Base-by-base conservation (phyloP, 108 stramenopile genomes). In the Seminavis robusta region DNA sequence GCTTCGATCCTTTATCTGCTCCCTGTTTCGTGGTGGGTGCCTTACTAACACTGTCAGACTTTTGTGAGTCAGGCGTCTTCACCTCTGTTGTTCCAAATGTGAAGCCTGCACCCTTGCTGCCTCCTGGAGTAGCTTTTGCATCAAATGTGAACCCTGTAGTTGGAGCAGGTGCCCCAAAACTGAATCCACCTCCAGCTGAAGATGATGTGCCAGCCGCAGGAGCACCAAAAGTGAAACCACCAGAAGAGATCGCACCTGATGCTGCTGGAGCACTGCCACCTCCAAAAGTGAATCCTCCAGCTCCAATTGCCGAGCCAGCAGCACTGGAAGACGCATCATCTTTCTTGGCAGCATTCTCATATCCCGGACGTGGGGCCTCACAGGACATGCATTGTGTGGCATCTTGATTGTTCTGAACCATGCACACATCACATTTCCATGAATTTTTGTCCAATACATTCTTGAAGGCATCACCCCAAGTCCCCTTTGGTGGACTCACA, bases 391-490 rank as follows among this genome's bases (percentile, higher is more conserved):
- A 95, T 52, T 67, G 65, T 24, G 52, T 64, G 23, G 10, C 53
- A 19, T 52, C 68, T 17, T 61, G 66, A 0, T 52, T 45, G 74
- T 93, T 95, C 9, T 54, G 77, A 15, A 92, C 84, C 50, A 84
- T 78, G 58, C 94, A 93, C 16, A 73, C 56, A 6, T 69, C 74
- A 62, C 94, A 95, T 62, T 92, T 95, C 94, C 94, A 95, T 17
- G 72, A 79, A 29, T 76, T 80, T 42, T 77, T 67, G 43, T 84
- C 77, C 17, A 71, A n/a, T n/a, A n/a, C 60, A 24, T 60, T 32
- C 38, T 68, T 47, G 11, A 64, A 70, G 1, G 44, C 24, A 44
- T 46, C 28, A 26, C 55, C 53, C 65, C 69, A 63, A 42, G 54
- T 34, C 13, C 4, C 24, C 24, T 23, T 24, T 1, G 38, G 55